Conservation (phyloP, 1,139 yeast genomes). For the Yamadazyma songkhlaensis region DNA sequence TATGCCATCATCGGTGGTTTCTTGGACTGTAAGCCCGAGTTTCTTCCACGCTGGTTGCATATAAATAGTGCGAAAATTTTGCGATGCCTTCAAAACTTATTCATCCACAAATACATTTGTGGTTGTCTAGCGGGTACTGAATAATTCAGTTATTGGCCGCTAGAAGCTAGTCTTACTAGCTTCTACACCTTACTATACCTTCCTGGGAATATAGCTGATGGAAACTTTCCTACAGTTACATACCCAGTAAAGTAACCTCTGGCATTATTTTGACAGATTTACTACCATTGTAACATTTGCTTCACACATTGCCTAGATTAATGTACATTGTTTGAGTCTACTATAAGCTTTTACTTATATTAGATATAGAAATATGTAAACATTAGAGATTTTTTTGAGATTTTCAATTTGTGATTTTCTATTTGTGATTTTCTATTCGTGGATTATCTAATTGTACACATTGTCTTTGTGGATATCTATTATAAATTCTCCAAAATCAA, state of each 20-base stretch:
- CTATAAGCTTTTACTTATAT: slow-evolving; percentile 33
- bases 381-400: slow-evolving; percentile 18
- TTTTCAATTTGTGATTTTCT: no score
- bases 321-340: slow-evolving; percentile 58
- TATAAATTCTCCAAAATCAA: slow-evolving; percentile 27
- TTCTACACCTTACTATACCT: no score
- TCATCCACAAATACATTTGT: no score
- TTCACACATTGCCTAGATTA: slow-evolving; percentile 19
- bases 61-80: not conserved
- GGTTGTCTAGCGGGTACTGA: no score
- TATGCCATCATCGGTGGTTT: slow-evolving; percentile 38
- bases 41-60: slow-evolving; percentile 87
- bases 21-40: slow-evolving; percentile 62
- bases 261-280: slow-evolving; percentile 16
- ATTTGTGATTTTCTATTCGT: no score
- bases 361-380: slow-evolving; percentile 57
- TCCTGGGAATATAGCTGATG: no score
- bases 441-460: no score
- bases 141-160: no score
- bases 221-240: no score
- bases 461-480: no score
- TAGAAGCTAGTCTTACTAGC: no score
- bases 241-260: not conserved
- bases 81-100: no score
- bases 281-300: slow-evolving; percentile 11